Evolutionary conservation across 2,329 filamentous ascomycete species (phyloP), one percentile per base, ranked within the genome.

Genomic region (Cladosporium sp.): DNA sequence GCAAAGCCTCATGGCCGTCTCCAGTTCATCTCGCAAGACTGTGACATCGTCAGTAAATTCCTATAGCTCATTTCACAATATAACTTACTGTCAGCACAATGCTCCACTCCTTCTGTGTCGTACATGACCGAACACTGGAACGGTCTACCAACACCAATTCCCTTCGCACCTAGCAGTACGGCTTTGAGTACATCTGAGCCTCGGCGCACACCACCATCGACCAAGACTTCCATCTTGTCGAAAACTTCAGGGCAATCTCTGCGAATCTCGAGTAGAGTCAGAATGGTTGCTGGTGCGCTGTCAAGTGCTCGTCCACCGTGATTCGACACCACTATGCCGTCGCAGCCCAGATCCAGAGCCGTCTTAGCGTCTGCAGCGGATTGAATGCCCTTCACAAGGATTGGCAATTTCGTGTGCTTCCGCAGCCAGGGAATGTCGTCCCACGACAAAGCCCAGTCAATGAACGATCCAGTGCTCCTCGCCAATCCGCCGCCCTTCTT

Each of bases 131-230:
- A 83, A 71, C 83, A 90, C 54, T 90, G 71, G 63, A 88, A 85
- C 0, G 86, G 86, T 32, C 88, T 78, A 0, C 88, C 89, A 15
- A 91, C 78, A 0, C 88, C 88, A 0, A 80, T 88, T 0, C 84
- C 87, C 66, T 78, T 86, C 0, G 87, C 88, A 0, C 89, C 88
- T 0, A 91, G 78, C 61, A 86, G 87, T 14, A 91, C 71, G 0
- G 87, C 88, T 75, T 91, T 91, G 70, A 91, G 81, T 2, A 91
- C 84, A 72, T 91, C 89, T 0, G 86, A 86, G 0, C 89, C 89
- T 26, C 88, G 78, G 18, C 83, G 81, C 28, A 91, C 81, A 0
- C 89, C 88, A 0, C 88, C 88, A 68, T 91, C 88, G 7, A 91
- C 78, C 64, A 84, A 86, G 0, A 91, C 84, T 69, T 90, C 86